A percentile compares a stretch with the other conserved stretches of the same genome.
Evolutionary conservation across 768 basidiomycete species (phyloP).

Genomic region (Paxillus ammoniavirescens): DNA sequence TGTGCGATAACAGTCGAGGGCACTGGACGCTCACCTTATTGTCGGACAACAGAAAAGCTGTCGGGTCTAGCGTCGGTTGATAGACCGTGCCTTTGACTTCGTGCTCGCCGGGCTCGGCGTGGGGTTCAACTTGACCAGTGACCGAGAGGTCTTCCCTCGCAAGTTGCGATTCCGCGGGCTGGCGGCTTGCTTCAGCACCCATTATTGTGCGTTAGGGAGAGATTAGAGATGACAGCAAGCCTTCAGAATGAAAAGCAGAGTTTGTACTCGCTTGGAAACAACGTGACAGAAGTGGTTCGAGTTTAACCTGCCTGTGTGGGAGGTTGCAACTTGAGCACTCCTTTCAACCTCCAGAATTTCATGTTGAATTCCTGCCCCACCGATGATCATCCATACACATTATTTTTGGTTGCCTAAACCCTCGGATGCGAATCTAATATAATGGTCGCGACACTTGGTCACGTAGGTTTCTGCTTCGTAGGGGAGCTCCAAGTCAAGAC

Average conservation of each 20-base stretch:
- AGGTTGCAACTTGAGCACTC: too few species aligned
- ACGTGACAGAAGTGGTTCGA: too few species aligned
- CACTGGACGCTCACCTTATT: not conserved
- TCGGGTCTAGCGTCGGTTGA: not conserved
- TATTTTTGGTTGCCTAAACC: too few species aligned
- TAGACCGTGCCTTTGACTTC: not conserved
- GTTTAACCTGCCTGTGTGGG: too few species aligned
- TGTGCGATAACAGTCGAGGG: not conserved
- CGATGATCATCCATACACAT: too few species aligned
- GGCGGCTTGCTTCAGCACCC: conserved; percentile 4
- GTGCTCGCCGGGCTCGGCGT: not conserved
- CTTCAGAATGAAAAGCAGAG: not conserved
- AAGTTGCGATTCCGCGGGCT: not conserved
- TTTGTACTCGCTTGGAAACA: too few species aligned
- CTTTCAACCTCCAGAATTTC: too few species aligned
- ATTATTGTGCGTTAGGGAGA: not conserved
- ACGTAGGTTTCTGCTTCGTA: too few species aligned
- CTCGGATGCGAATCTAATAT: too few species aligned
- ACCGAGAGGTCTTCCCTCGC: not conserved
- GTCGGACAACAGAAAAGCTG: not conserved
- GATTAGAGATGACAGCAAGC: not conserved
- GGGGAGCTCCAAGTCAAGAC: too few species aligned
- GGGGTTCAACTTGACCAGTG: not conserved
- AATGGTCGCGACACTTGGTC: too few species aligned
- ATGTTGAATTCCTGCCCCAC: too few species aligned